Evolutionary conservation across 169 alveolate species (phyloP).

Genomic region (Plasmodium gaboni): DNA sequence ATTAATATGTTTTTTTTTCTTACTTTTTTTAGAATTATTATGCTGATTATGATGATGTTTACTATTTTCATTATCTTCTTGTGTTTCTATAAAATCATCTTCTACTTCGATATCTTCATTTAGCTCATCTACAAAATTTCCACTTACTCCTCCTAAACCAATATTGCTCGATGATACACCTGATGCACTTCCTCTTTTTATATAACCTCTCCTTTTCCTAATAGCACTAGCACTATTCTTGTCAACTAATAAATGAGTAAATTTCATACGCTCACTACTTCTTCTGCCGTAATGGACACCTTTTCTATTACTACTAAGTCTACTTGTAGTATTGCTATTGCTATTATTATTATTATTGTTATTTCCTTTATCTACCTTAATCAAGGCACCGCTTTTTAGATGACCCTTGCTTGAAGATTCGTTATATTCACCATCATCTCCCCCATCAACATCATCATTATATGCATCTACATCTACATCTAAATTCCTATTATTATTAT

Average conservation of each 20-base stretch:
- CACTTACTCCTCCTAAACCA: conserved; percentile 2
- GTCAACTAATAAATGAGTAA: background rate
- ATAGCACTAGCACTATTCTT: background rate
- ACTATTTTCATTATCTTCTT: background rate
- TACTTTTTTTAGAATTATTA: no score
- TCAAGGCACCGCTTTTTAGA: no score
- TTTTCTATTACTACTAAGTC: conserved; percentile 3
- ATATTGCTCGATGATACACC: background rate
- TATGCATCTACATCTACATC: background rate
- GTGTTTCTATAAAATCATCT: background rate
- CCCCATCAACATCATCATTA: no score
- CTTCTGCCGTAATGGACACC: conserved; percentile 20
- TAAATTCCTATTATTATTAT: background rate
- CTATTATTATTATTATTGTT: background rate
- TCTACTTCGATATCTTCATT: conserved; percentile 27
- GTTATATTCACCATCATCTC: no score
- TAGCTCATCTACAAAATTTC: background rate
- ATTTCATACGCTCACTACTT: conserved; percentile 31
- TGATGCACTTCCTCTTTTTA: background rate
- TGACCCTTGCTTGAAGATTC: no score
- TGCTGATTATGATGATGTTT: no score
- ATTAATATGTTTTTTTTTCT: no score
- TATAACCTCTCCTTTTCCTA: background rate
- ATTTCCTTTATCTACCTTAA: background rate
- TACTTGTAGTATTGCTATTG: background rate